These are phyloP conservation scores for Dendrobium nobile DNA, from an alignment of 106 monocot species.

Conservation along the genomic window DNA sequence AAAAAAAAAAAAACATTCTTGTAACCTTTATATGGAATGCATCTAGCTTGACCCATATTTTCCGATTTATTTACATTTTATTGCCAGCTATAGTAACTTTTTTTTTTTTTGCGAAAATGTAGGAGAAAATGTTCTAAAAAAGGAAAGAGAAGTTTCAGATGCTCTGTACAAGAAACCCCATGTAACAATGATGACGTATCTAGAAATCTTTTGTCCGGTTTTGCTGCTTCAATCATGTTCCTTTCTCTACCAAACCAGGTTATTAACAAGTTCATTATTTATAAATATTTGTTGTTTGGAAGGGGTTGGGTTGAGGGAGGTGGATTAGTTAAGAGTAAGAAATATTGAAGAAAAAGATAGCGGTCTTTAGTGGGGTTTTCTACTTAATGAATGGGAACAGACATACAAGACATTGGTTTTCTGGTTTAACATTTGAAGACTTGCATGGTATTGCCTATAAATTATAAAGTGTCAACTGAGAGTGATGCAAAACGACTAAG, in stretches of 20 bases:
- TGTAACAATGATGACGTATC: conserved; percentile 23
- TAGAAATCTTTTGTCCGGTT: conserved; percentile 39
- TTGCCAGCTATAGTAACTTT: neutral
- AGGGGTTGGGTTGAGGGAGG: no score
- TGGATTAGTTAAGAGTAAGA: no score
- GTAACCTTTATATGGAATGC: neutral
- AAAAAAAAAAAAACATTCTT: neutral
- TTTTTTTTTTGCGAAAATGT: neutral
- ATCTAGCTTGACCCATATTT: neutral
- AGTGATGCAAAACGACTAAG: no score
- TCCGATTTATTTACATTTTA: neutral
- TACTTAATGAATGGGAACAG: no score
- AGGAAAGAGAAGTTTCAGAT: conserved; percentile 15
- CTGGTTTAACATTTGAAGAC: no score
- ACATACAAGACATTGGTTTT: no score
- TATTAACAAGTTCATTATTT: neutral
- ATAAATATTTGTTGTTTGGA: neutral
- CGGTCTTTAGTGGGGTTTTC: no score
- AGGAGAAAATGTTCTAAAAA: conserved; percentile 18
- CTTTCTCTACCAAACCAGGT: conserved; percentile 55
- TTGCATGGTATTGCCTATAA: no score
- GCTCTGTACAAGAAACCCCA: conserved; percentile 20
- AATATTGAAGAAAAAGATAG: no score
- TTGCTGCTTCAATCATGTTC: conserved; percentile 60
- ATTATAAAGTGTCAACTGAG: no score